phyloP scores from a whole-genome alignment of 78 protist genomes.

The Dictyostelium citrinum region DNA sequence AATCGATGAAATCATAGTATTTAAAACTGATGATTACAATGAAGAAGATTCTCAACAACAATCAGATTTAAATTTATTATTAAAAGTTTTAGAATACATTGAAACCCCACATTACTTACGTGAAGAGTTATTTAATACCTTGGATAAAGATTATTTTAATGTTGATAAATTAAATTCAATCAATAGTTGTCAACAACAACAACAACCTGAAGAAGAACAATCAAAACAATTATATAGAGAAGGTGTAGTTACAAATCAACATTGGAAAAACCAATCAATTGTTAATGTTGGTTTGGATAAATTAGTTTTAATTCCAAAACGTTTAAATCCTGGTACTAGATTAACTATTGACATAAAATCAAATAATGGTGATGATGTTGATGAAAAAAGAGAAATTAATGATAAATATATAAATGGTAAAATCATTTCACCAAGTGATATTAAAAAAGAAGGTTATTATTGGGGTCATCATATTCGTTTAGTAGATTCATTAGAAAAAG shows the following conservation, averaged over 20 bases:
- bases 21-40: neutral
- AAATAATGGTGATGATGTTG: neutral
- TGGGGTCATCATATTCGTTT: slow-evolving; percentile 61
- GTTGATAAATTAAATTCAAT: slow-evolving; percentile 33
- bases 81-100: slow-evolving; percentile 40
- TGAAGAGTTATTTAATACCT: slow-evolving; percentile 6
- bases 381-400: neutral
- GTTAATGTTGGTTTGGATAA: slow-evolving; percentile 45
- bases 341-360: slow-evolving; percentile 16
- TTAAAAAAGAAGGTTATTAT: slow-evolving; percentile 47
- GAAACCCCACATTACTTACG: slow-evolving; percentile 51
- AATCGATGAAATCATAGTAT: slow-evolving; percentile 44
- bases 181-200: neutral
- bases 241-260: slow-evolving; percentile 15
- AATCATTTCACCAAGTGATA: slow-evolving; percentile 18
- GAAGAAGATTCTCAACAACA: neutral
- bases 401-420: neutral
- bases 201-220: neutral
- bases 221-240: slow-evolving; percentile 3
- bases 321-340: slow-evolving; percentile 20
- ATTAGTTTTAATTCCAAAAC: neutral
- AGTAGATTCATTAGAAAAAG: neutral
- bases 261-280: neutral
- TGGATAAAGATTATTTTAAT: slow-evolving; percentile 20
- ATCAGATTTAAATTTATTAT: neutral